Evolutionary conservation across 1,284 basidiomycete species (phyloP), one percentile per base, ranked within the genome.

Genomic region (Ganoderma meredithae): DNA sequence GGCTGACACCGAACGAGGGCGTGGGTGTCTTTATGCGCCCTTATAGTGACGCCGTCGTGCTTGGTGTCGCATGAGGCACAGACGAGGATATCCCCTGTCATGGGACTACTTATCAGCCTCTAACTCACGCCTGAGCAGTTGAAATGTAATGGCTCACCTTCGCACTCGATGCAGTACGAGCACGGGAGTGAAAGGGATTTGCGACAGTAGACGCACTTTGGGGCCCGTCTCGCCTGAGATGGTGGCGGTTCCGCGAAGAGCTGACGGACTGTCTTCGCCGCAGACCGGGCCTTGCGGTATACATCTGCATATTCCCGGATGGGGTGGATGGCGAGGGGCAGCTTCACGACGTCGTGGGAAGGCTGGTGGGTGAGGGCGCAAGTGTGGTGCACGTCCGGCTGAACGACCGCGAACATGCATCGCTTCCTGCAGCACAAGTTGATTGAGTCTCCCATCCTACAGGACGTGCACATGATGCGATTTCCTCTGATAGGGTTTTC

Each of bases 81-180:
- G 13, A 66, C 33, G 49, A 62, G 56, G 60, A 27, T 5, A 25
- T 60, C 36, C 9, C 10, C 15, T 40, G 17, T 15, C 6, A 22
- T 4, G 7, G n/a, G n/a, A 10, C 1, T 47, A 1, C 1, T 6
- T 9, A 36, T 47, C n/a, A 47, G 10, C 1, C 44, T 9, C n/a
- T 47, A 8, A 47, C 0, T 47, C 15, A n/a, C n/a, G n/a, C n/a
- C n/a, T n/a, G n/a, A n/a, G n/a, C n/a, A n/a, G n/a, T n/a, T n/a
- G n/a, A n/a, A n/a, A n/a, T n/a, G n/a, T n/a, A 31, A 10, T 9
- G 25, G 25, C 63, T 36, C 27, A 71, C 69, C 56, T 52, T 65
- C 41, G 55, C 66, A 68, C 17, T 65, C 67, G 8, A 68, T 63
- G 43, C 69, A 71, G 43, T 43, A 66, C 69, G 67, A 71, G n/a